Evolutionary conservation across 129 eudicot species (phyloP).

Genomic region (Tagetes patula): DNA sequence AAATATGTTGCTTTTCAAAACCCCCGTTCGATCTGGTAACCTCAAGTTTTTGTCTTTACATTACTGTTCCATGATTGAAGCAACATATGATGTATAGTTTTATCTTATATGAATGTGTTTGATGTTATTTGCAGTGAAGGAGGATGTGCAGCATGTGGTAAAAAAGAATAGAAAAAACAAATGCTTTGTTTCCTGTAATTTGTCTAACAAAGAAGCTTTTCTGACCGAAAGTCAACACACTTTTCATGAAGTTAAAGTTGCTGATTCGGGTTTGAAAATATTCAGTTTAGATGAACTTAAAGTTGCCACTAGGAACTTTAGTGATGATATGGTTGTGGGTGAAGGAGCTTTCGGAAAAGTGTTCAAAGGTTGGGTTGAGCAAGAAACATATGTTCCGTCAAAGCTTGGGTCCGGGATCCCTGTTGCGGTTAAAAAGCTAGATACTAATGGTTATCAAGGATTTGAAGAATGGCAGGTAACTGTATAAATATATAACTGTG

Average conservation of each 20-base stretch:
- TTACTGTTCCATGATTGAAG: too few relatives aligned
- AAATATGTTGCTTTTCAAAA: constrained; percentile 19
- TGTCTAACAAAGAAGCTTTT: constrained; percentile 16
- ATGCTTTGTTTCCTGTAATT: not conserved
- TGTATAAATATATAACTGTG: not conserved
- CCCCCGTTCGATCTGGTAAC: constrained; percentile 21
- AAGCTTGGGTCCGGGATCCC: constrained; percentile 28
- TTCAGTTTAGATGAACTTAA: constrained; percentile 38
- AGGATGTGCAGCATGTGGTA: constrained; percentile 2
- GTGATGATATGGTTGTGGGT: constrained; percentile 29
- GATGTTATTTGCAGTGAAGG: not conserved
- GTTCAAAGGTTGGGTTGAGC: constrained; percentile 37
- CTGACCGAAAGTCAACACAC: constrained; percentile 5
- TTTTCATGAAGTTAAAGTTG: constrained; percentile 15
- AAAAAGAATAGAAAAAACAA: constrained; percentile 13
- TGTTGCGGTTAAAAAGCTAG: constrained; percentile 35
- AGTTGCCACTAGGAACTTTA: constrained; percentile 39
- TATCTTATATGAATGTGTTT: not conserved
- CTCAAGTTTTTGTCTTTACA: not conserved
- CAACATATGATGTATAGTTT: not conserved
- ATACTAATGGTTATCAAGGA: constrained; percentile 23
- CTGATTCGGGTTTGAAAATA: constrained; percentile 29
- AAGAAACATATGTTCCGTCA: constrained; percentile 25
- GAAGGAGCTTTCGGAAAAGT: constrained; percentile 40
- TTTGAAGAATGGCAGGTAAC: constrained; percentile 39